Base-by-base conservation (phyloP, 768 basidiomycete species). In the Calvatia gigantea region DNA sequence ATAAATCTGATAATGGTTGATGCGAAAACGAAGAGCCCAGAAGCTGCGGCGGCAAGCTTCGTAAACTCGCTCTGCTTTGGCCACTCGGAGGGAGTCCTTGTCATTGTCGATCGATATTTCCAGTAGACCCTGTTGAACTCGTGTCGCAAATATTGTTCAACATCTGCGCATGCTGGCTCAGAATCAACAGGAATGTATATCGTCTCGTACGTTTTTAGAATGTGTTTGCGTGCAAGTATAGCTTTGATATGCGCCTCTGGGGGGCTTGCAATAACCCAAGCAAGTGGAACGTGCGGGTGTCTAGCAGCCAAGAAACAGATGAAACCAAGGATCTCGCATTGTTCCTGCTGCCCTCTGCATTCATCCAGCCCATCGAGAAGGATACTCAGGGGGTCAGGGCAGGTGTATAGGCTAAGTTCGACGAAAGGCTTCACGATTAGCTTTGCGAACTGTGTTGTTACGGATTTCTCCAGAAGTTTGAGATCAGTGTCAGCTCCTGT, bases 291-390 rank as follows among this genome's bases (percentile, higher is more conserved):
- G 4, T 27, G 23, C 15, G 21, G 31, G 3, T 9, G 14, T 6
- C 46, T 12, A 3, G 61, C 7, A 1, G 57, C 31, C 6, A 42
- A 25, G 6, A 29, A 28, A 0, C 15, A 39, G 14, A 65, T 57
- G 12, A 51, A 27, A 2, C 35, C 23, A 6, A 68, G 53, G 17
- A 67, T 45, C 21, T 59, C 46, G 15, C 27, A 39, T 25, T 65
- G 67, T 5, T 29, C 38, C 2, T 37, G n/a, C 6, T 38, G 15
- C 38, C 45, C 60, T 0, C 57, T 41, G 27, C 66, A 67, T 51
- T 65, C 68, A 38, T 70, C 68, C 2, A 70, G 51, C 2, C 65
- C 67, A 44, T 70, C 68, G 17, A 37, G 12, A 2, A 37, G 66
- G 61, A 17, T 65, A 45, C 3, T 66, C 41, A 27, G 56, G 7